These are phyloP conservation scores for Prinsepia uniflora DNA, from an alignment of 306 rosid species.

Conservation along the genomic window DNA sequence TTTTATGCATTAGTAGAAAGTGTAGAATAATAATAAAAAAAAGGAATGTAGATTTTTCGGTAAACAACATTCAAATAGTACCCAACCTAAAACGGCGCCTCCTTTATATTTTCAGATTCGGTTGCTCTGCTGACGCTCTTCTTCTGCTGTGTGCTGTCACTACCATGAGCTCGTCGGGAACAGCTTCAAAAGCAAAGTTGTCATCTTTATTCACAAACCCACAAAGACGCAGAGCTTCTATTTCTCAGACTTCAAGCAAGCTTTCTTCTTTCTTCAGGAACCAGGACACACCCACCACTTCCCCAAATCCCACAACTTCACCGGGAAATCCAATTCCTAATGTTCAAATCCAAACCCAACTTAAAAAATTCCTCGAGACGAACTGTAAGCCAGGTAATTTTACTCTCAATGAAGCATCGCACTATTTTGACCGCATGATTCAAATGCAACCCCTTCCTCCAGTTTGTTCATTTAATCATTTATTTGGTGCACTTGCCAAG, in stretches of 20 bases:
- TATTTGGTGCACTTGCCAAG: constrained; percentile 38
- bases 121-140: neutral
- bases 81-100: neutral
- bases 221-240: constrained; percentile 8
- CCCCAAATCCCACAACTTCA: constrained; percentile 11
- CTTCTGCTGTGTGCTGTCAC: neutral
- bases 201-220: constrained; percentile 20
- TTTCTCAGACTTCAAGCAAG: constrained; percentile 7
- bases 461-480: constrained; percentile 32
- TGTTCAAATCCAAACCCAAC: constrained; percentile 16
- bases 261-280: constrained; percentile 1
- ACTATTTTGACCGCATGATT: constrained; percentile 31
- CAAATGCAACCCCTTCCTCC: constrained; percentile 33
- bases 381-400: constrained; percentile 28
- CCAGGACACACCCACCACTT: neutral
- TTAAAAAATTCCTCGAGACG: constrained; percentile 19
- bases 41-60: too few relatives aligned
- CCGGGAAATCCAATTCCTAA: neutral
- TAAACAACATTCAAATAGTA: too few relatives aligned
- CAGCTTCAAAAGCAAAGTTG: constrained; percentile 17
- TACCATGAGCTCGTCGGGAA: neutral
- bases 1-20: too few relatives aligned
- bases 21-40: too few relatives aligned
- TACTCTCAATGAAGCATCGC: constrained; percentile 23
- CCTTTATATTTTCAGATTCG: neutral